Evolutionary conservation across 495 filamentous ascomycete genomes (phyloP), one percentile per base, ranked within the genome.

Genomic region (Podospora didyma): DNA sequence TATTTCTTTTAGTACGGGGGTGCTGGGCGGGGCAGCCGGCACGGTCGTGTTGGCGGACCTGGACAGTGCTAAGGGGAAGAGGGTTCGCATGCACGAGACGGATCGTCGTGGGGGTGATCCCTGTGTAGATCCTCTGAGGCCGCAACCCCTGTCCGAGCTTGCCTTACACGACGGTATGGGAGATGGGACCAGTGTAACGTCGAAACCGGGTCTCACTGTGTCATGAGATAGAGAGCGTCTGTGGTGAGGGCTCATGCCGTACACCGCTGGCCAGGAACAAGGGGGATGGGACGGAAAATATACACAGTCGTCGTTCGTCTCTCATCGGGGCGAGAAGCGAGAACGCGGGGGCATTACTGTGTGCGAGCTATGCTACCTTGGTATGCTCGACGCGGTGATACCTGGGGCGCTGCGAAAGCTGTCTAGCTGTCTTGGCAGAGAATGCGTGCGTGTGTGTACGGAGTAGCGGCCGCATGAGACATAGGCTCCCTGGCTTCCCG

Each of bases 21-120:
- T 24, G 17, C n/a, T 21, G 9, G 4, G 16, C 26, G 39, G 28
- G 9, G 47, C 28, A 42, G 42, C 24, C 41, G 26, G 41, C 53
- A 46, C 49, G 26, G 45, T 35, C 14, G 53, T 49, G 14, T 41
- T 22, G 49, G 49, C 21, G 28, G 57, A 46, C 22, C 53, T 44
- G 53, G 55, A 51, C 46, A 56, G 31, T 26, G 49, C 52, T 54
- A 65, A 49, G 46, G 60, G 46, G 10, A 62, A 7, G 21, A 56
- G 51, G 23, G 49, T 42, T 56, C 39, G 54, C 54, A 58, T 67
- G 52, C 52, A 62, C 44, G 48, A 61, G 20, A 59, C 58, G 49
- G 62, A 62, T 66, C 61, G 54, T 45, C 51, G 62, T 60, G 63
- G 61, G 51, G 67, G 23, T 28, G 53, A 60, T 58, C 67, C 63